Conservation (phyloP, 2,329 filamentous ascomycete species). For the Fusarium acutatum region DNA sequence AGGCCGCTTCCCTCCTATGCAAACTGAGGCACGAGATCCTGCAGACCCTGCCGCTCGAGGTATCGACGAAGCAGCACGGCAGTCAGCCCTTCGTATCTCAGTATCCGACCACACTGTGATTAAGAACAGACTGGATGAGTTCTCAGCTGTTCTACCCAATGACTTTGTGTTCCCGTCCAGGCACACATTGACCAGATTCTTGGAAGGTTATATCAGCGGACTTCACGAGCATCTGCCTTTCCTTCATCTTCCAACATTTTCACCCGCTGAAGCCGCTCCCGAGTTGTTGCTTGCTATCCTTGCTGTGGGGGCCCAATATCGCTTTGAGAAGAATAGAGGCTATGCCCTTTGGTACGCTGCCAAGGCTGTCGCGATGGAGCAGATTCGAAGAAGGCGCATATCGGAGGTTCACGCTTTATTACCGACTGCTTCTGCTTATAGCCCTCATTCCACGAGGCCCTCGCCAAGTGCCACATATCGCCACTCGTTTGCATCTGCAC, state of each 20-base stretch:
- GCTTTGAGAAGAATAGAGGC: constrained; percentile 67
- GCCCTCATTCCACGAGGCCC: constrained; percentile 66
- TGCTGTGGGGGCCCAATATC: constrained; percentile 73
- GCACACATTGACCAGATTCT: constrained; percentile 72
- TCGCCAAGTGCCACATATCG: constrained; percentile 66
- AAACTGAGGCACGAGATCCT: constrained; percentile 60
- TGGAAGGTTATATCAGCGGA: constrained; percentile 75
- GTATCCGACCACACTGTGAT: constrained; percentile 64
- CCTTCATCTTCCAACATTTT: constrained; percentile 73
- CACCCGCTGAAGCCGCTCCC: constrained; percentile 69
- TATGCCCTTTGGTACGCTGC: constrained; percentile 70
- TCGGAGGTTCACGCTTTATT: constrained; percentile 65
- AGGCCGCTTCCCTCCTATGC: constrained; percentile 63
- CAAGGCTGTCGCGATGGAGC: constrained; percentile 65
- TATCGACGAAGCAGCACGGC: constrained; percentile 45
- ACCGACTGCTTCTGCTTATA: constrained; percentile 66
- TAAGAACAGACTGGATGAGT: constrained; percentile 67
- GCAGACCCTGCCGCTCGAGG: constrained; percentile 37
- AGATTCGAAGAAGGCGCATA: constrained; percentile 65
- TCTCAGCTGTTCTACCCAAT: constrained; percentile 65
- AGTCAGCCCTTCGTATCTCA: constrained; percentile 59
- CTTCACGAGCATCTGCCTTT: constrained; percentile 69
- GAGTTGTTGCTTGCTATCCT: constrained; percentile 74
- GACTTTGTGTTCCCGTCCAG: constrained; percentile 75
- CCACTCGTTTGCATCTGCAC: constrained; percentile 67